Percentiles rank a stretch among this genome's conserved stretches.
Evolutionary conservation across 768 basidiomycete genomes (phyloP).

Genomic region (Strobilomyces confusus): DNA sequence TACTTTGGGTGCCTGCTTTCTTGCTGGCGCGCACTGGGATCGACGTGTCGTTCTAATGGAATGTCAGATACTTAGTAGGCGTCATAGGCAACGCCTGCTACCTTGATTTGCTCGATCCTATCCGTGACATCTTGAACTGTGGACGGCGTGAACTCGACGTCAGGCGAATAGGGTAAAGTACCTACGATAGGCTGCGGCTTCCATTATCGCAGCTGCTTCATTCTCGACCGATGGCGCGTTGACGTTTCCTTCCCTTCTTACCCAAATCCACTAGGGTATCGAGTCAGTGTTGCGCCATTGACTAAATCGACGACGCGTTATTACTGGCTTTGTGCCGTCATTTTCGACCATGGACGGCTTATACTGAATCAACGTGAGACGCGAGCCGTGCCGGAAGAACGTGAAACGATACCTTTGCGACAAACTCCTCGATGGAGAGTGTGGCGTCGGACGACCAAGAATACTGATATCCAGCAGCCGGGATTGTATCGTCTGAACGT

Average conservation of each 20-base stretch:
- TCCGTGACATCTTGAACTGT: constrained; percentile 57
- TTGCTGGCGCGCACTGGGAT: constrained; percentile 68
- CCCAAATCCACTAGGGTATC: constrained; percentile 64
- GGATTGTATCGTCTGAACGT: constrained; percentile 38
- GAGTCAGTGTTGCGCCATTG: background rate
- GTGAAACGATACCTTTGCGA: constrained; percentile 43
- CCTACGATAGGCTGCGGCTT: constrained; percentile 45
- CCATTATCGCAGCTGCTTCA: constrained; percentile 35
- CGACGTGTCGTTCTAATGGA: constrained; percentile 53
- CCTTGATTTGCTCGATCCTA: constrained; percentile 60
- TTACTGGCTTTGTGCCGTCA: constrained; percentile 70
- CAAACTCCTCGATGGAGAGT: constrained; percentile 47
- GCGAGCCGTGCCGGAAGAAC: background rate
- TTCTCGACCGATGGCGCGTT: constrained; percentile 7
- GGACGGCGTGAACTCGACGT: background rate
- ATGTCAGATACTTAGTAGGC: background rate
- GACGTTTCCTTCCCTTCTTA: constrained; percentile 21
- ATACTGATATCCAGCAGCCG: constrained; percentile 46
- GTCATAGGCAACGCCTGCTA: constrained; percentile 12
- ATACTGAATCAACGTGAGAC: constrained; percentile 39
- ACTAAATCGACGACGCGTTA: constrained; percentile 16
- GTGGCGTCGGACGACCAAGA: constrained; percentile 45
- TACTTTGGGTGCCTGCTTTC: constrained; percentile 68
- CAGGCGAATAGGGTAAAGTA: constrained; percentile 1
- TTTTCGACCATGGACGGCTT: constrained; percentile 77